Base-by-base conservation (phyloP, 2,329 filamentous ascomycete genomes). In the Aspergillus awamori region DNA sequence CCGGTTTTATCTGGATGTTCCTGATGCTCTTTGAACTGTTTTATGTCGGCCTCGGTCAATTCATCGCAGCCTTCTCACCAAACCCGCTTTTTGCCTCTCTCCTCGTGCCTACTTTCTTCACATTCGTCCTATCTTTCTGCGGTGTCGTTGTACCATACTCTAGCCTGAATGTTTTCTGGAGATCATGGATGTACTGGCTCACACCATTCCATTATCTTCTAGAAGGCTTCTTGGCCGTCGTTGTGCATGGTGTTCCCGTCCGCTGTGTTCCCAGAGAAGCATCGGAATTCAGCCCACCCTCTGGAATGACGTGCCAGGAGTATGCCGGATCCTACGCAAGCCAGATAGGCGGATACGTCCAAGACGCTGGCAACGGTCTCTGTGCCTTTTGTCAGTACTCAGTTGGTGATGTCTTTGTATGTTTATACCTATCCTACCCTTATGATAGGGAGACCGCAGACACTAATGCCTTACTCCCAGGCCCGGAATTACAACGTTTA, bases 101-200 rank as follows among this genome's bases (percentile, higher is more conserved):
- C 0, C 78, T 90, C 0, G 87, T 90, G 0, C 89, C 89, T 0
- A 72, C 89, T 4, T 89, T 90, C 75, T 89, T 91, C 77, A 83
- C 88, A 26, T 90, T 86, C 43, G 79, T 92, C 2, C 82, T 91
- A 8, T 85, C 84, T 1, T 93, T 93, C 79, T 92, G 89, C 67
- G 90, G 90, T 63, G 88, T 93, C 1, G 80, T 92, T 5, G 89
- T 92, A 0, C 89, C 89, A 0, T 91, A 88, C 64, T 68, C 69
- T 0, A 81, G 83, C 26, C 81, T 93, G 22, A 84, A 86, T 8
- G 67, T 74, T 0, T 92, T 92, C 74, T 93, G 90, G 90, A 78
- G 81, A 13, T 75, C 75, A 7, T 86, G 83, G 83, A 86, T 88
- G 84, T 90, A 90, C 72, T 86, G 84, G 74, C 79, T 90, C 22